Evolutionary conservation across 148 eudicot genomes (phyloP).

Genomic region (Cornus suecica): DNA sequence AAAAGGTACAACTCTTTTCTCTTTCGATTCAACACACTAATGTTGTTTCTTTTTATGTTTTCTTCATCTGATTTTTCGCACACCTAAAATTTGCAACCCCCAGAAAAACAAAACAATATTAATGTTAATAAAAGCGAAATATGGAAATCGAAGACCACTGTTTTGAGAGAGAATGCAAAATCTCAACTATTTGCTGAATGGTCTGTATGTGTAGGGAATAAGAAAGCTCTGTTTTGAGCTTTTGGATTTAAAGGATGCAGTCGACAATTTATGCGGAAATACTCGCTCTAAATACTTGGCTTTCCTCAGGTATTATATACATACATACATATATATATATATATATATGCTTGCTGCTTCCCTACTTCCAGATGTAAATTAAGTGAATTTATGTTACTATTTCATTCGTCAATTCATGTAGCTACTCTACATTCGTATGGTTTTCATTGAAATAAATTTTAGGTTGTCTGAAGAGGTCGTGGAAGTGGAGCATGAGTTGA

Average conservation of each 20-base stretch:
- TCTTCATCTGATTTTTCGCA: too few relatives aligned
- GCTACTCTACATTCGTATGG: neutral
- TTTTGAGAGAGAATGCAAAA: too few relatives aligned
- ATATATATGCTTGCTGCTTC: neutral
- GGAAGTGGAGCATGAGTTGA: conserved; percentile 85
- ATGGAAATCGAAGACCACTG: too few relatives aligned
- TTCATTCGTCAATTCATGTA: neutral
- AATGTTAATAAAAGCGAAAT: too few relatives aligned
- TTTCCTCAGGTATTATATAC: conserved; percentile 92
- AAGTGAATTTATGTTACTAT: neutral
- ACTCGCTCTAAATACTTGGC: conserved; percentile 79
- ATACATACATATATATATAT: too few relatives aligned
- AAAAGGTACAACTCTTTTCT: conserved; percentile 59
- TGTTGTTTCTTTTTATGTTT: too few relatives aligned
- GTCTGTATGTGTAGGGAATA: conserved; percentile 60
- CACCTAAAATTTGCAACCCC: too few relatives aligned
- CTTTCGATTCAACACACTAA: too few relatives aligned
- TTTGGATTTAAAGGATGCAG: conserved; percentile 96
- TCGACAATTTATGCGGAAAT: conserved; percentile 90
- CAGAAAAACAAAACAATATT: too few relatives aligned
- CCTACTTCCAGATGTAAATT: neutral
- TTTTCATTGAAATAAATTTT: conserved; percentile 10
- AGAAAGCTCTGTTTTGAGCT: conserved; percentile 92
- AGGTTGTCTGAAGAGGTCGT: conserved; percentile 95
- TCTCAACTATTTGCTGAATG: too few relatives aligned